phyloP scores from a whole-genome alignment of 2,329 filamentous ascomycete species.

The Nemania diffusa region DNA sequence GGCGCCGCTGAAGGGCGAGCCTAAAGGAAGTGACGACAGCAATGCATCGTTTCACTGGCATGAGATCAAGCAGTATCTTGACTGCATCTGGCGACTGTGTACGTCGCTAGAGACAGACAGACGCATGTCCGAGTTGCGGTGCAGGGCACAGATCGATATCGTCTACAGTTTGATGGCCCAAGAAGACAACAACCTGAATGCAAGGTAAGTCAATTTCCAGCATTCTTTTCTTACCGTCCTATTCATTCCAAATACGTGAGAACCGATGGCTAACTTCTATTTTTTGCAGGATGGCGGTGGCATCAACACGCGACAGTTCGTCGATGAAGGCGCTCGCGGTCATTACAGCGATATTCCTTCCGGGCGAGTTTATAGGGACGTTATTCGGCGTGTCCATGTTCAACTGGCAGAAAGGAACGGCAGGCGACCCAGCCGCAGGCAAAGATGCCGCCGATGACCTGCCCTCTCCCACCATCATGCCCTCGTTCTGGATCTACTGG shows the following conservation, averaged over 20 bases:
- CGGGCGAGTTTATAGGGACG: slow-evolving; percentile 58
- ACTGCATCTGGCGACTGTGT: slow-evolving; percentile 53
- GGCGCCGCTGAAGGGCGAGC: slow-evolving; percentile 27
- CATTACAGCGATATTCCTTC: slow-evolving; percentile 60
- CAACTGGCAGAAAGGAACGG: slow-evolving; percentile 52
- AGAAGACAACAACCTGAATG: slow-evolving; percentile 62
- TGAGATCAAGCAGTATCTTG: slow-evolving; percentile 59
- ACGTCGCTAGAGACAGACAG: slow-evolving; percentile 58
- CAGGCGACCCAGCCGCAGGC: slow-evolving; percentile 47
- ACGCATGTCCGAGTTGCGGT: slow-evolving; percentile 58
- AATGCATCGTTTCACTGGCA: slow-evolving; percentile 54
- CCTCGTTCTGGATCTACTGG: slow-evolving; percentile 60
- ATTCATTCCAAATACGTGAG: no score
- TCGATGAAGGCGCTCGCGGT: slow-evolving; percentile 61
- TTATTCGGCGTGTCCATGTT: slow-evolving; percentile 61
- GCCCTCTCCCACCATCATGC: slow-evolving; percentile 51
- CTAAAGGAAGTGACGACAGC: slow-evolving; percentile 36
- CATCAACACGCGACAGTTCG: slow-evolving; percentile 72
- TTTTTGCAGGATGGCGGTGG: slow-evolving; percentile 70
- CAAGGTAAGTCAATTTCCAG: slow-evolving; percentile 39
- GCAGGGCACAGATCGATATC: slow-evolving; percentile 59
- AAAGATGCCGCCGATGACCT: slow-evolving; percentile 47
- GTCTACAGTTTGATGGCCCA: slow-evolving; percentile 56
- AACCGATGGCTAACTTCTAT: not conserved
- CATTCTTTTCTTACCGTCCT: not conserved